Conservation (phyloP, 352 stramenopile species). For the Aphanomyces euteiches region DNA sequence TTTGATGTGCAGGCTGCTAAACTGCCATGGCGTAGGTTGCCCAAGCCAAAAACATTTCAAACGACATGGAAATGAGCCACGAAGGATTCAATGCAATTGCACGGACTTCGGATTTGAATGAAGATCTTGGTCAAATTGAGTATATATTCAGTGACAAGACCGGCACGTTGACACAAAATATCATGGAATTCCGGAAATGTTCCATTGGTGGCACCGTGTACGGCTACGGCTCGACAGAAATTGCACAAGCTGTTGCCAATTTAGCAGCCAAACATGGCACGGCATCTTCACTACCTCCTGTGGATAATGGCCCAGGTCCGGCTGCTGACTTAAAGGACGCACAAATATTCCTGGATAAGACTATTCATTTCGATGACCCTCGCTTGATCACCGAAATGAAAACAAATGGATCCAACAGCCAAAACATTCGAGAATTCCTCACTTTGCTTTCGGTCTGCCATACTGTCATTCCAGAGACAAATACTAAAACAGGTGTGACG, state of each 20-base stretch:
- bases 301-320: neutral
- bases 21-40: conserved; percentile 36
- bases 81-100: conserved; percentile 78
- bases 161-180: conserved; percentile 97
- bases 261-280: conserved; percentile 24
- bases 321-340: conserved; percentile 38
- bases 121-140: conserved; percentile 92
- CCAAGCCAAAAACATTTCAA: conserved; percentile 65
- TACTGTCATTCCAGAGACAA: conserved; percentile 68
- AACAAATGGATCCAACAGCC: conserved; percentile 32
- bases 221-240: conserved; percentile 76
- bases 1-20: conserved; percentile 10
- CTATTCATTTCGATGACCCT: conserved; percentile 70
- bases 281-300: neutral
- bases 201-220: conserved; percentile 80
- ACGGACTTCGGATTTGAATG: conserved; percentile 87
- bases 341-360: conserved; percentile 56
- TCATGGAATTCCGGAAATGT: conserved; percentile 96
- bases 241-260: conserved; percentile 53
- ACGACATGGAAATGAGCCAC: conserved; percentile 77
- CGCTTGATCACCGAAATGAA: conserved; percentile 48
- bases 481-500: conserved; percentile 42
- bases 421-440: conserved; percentile 62
- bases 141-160: conserved; percentile 99
- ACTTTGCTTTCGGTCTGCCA: conserved; percentile 69